Conservation (phyloP, 75 land plant genomes). For the Selaginella tamariscina region DNA sequence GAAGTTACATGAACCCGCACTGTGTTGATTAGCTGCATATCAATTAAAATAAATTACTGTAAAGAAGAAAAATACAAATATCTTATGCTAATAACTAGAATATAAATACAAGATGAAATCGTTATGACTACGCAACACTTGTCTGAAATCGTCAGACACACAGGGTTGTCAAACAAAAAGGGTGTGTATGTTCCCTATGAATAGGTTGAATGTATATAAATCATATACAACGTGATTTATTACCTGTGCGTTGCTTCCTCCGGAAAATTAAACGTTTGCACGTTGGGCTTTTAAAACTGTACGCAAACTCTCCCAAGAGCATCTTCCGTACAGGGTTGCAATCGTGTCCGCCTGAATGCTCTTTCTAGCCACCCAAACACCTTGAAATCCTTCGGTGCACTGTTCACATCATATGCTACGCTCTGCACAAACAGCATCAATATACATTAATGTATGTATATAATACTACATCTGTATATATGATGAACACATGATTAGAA, state of each 20-base stretch:
- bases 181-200: too few species aligned
- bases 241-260: conserved; percentile 21
- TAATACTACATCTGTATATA: too few species aligned
- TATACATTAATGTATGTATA: too few species aligned
- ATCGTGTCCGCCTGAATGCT: conserved; percentile 19
- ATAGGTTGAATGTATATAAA: too few species aligned
- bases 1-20: conserved; percentile 63
- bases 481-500: neutral
- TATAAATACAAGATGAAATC: too few species aligned
- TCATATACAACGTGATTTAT: too few species aligned
- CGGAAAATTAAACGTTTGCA: conserved; percentile 54
- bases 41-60: too few species aligned
- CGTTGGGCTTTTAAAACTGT: conserved; percentile 62
- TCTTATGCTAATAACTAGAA: too few species aligned
- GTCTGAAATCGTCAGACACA: too few species aligned
- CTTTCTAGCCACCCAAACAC: conserved; percentile 59
- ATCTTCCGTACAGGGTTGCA: conserved; percentile 28
- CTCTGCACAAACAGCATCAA: conserved; percentile 34
- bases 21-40: conserved; percentile 36
- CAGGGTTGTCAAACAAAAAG: too few species aligned
- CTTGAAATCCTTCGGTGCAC: conserved; percentile 74
- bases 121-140: too few species aligned
- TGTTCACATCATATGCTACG: conserved; percentile 66
- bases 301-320: conserved; percentile 51
- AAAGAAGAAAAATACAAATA: too few species aligned